Evolutionary conservation across 176 grass and related monocot genomes (phyloP).

Genomic region (Zizania latifolia): DNA sequence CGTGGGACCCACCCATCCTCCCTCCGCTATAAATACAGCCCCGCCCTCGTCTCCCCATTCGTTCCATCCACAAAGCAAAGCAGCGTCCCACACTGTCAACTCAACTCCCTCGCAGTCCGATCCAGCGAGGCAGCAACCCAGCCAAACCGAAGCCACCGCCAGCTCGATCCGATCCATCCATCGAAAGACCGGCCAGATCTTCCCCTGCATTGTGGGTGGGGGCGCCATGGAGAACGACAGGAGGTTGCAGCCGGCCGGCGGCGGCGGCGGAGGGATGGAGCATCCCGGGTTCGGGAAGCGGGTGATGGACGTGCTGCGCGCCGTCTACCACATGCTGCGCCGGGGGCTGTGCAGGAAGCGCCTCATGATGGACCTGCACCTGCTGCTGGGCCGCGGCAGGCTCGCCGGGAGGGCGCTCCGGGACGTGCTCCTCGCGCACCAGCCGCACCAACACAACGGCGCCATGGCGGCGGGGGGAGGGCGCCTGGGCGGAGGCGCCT

Average conservation of each 20-base stretch:
- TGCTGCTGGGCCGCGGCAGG: constrained; percentile 69
- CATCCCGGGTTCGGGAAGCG: constrained; percentile 53
- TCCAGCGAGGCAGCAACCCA: background rate
- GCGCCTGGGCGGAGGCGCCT: background rate
- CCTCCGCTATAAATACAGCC: constrained; percentile 37
- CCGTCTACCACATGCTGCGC: constrained; percentile 81
- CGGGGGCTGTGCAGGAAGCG: constrained; percentile 61
- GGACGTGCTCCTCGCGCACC: constrained; percentile 37
- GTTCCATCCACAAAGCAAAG: constrained; percentile 32
- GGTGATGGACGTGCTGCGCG: constrained; percentile 44
- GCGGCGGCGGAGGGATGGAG: constrained; percentile 31
- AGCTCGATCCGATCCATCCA: background rate
- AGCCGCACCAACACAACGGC: background rate
- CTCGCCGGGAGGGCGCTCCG: constrained; percentile 51
- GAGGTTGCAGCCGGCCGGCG: constrained; percentile 3
- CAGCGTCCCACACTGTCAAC: no score
- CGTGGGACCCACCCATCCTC: background rate
- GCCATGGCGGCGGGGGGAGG: no score
- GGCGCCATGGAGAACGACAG: constrained; percentile 2
- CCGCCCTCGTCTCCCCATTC: constrained; percentile 36
- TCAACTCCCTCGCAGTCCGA: background rate
- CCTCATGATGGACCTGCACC: constrained; percentile 70
- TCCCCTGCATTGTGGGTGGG: background rate
- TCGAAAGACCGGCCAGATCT: no score
- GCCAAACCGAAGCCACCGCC: background rate